Evolutionary conservation across 495 filamentous ascomycete genomes (phyloP).

Genomic region (Aspergillus conjunctus): DNA sequence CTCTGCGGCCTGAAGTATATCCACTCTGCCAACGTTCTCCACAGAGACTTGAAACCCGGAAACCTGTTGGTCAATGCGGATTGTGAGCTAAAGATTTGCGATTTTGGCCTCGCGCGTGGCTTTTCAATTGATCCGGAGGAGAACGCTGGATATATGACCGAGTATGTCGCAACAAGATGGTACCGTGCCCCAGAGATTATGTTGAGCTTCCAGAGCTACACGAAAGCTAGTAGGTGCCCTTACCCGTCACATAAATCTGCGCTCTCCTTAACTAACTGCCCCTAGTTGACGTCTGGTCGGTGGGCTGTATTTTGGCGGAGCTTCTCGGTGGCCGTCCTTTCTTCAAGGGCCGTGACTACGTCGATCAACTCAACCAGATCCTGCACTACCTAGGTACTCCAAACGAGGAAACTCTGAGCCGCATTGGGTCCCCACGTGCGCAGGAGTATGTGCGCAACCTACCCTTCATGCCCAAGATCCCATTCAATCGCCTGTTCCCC

Average conservation of each 20-base stretch:
- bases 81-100: conserved; percentile 98
- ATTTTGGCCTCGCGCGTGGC: conserved; percentile 94
- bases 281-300: conserved; percentile 98
- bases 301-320: conserved; percentile 96
- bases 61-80: conserved; percentile 98
- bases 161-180: conserved; percentile 98
- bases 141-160: conserved; percentile 99
- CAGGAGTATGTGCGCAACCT: conserved; percentile 99
- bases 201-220: conserved; percentile 99
- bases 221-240: conserved; percentile 88
- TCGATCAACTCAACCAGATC: conserved; percentile 99
- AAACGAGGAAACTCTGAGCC: conserved; percentile 89
- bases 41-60: conserved; percentile 94
- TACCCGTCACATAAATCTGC: conserved; percentile 8
- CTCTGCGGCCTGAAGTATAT: conserved; percentile 97
- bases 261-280: conserved; percentile 17
- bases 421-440: conserved; percentile 92
- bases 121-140: conserved; percentile 97
- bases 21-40: conserved; percentile 95
- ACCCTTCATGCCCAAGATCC: conserved; percentile 91
- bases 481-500: conserved; percentile 86
- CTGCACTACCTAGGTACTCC: conserved; percentile 97
- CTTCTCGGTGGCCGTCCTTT: conserved; percentile 94
- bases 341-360: conserved; percentile 99
- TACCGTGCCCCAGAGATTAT: conserved; percentile 99